A percentile compares a stretch with the other conserved stretches of the same genome.
Evolutionary conservation across 371 early-diverging fungal genomes (phyloP).

Genomic region (Rhizopus sp.): DNA sequence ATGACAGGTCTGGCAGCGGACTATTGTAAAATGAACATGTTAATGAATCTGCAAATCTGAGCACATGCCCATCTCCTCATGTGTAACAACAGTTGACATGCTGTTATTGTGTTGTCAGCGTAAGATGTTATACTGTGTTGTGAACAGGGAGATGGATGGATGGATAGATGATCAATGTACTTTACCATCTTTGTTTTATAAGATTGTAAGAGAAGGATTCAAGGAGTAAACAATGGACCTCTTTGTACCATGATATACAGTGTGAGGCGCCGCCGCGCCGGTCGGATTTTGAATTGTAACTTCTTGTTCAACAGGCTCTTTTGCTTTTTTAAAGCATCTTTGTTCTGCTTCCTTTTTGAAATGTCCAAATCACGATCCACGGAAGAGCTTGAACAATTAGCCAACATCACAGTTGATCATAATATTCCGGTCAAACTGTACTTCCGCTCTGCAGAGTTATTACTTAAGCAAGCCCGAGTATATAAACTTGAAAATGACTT

Average conservation of each 20-base stretch:
- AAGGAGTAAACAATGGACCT: slow-evolving; percentile 4
- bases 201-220: slow-evolving; percentile 23
- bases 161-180: slow-evolving; percentile 4
- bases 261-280: neutral
- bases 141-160: slow-evolving; percentile 4
- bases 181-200: slow-evolving; percentile 33
- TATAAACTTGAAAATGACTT: slow-evolving; percentile 56
- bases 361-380: slow-evolving; percentile 34
- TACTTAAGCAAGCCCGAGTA: slow-evolving; percentile 57
- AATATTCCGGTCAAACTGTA: slow-evolving; percentile 55
- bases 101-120: neutral
- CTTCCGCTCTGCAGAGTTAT: slow-evolving; percentile 55
- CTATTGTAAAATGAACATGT: slow-evolving; percentile 10
- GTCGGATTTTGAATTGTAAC: neutral
- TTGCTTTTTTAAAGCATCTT: neutral
- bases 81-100: neutral
- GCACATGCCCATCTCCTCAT: neutral
- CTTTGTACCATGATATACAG: neutral
- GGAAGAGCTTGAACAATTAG: slow-evolving; percentile 42
- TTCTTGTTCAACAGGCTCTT: neutral
- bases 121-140: no score
- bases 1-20: slow-evolving; percentile 87
- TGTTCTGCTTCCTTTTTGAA: neutral
- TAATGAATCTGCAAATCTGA: neutral
- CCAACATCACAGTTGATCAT: slow-evolving; percentile 38